Conservation (phyloP, 345 rosid species). For the Aethionema arabicum region DNA sequence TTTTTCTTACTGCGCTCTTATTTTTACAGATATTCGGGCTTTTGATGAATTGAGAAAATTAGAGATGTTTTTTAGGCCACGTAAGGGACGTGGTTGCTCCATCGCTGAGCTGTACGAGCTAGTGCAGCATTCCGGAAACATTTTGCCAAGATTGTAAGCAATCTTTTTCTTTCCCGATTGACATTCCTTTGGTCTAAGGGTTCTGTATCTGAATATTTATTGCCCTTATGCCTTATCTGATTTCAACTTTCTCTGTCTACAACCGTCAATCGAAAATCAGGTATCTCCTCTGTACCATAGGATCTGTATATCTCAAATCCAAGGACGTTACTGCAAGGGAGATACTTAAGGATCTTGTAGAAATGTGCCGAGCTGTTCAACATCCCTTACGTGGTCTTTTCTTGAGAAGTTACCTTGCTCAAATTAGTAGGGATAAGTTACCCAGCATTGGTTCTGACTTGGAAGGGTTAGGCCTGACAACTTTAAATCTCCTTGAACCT, state of each 20-base stretch:
- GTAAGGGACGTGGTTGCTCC: conserved; percentile 84
- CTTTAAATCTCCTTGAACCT: conserved; percentile 4
- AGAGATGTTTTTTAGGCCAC: conserved; percentile 91
- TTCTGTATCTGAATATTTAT: not conserved
- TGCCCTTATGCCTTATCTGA: conserved; percentile 1
- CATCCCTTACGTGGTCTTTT: conserved; percentile 98
- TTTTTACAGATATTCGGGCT: conserved; percentile 72
- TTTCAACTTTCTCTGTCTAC: not conserved
- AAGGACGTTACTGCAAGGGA: conserved; percentile 91
- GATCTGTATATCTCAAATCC: conserved; percentile 92
- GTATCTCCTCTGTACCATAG: conserved; percentile 96
- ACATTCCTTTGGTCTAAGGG: too few relatives aligned
- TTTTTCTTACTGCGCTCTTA: conserved; percentile 18
- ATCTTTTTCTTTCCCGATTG: conserved; percentile 19
- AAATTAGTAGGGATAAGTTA: conserved; percentile 85
- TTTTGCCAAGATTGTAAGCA: conserved; percentile 92
- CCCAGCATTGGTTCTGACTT: conserved; percentile 81
- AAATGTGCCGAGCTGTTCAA: conserved; percentile 99
- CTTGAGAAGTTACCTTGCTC: conserved; percentile 95
- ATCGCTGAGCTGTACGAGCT: conserved; percentile 88
- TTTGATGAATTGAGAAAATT: conserved; percentile 88
- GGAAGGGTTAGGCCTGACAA: conserved; percentile 62
- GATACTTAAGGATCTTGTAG: conserved; percentile 95
- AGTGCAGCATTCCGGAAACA: conserved; percentile 99
- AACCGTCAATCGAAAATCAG: conserved; percentile 36